Percentiles rank a stretch among this genome's conserved stretches.
These are phyloP conservation scores for Bimuria novae-zelandiae DNA, from an alignment of 2,329 filamentous ascomycete species.

Conservation along the genomic window DNA sequence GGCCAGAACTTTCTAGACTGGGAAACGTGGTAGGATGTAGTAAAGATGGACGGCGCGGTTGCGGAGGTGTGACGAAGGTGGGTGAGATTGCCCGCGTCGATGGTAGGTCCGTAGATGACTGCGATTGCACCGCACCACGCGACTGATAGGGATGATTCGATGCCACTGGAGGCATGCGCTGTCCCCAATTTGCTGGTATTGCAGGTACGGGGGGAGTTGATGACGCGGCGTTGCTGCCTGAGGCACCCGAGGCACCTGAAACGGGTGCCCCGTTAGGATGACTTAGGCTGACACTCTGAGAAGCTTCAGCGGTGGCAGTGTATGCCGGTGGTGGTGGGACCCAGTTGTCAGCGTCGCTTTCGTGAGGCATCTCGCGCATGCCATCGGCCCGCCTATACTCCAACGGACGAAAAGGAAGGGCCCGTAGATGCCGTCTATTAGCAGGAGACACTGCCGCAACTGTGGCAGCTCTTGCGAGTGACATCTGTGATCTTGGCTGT, in stretches of 20 bases:
- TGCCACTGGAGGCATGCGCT: constrained; percentile 19
- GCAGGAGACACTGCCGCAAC: constrained; percentile 69
- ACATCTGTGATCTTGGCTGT: constrained; percentile 46
- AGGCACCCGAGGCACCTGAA: constrained; percentile 11
- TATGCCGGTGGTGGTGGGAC: constrained; percentile 84
- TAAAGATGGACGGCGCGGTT: constrained; percentile 32
- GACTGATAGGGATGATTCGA: constrained; percentile 25
- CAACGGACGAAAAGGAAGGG: constrained; percentile 57
- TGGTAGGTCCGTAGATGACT: constrained; percentile 33
- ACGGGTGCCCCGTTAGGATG: constrained; percentile 40
- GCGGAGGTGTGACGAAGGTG: constrained; percentile 8
- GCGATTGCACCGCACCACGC: constrained; percentile 21
- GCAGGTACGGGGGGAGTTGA: constrained; percentile 29
- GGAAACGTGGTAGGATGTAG: constrained; percentile 43
- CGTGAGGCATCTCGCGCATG: constrained; percentile 74
- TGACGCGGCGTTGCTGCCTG: constrained; percentile 10
- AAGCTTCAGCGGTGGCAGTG: constrained; percentile 60
- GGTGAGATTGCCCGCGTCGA: constrained; percentile 1
- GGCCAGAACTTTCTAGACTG: constrained; percentile 26
- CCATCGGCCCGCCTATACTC: constrained; percentile 73
- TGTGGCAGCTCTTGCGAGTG: constrained; percentile 50
- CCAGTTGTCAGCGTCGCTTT: constrained; percentile 89
- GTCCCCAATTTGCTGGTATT: constrained; percentile 27
- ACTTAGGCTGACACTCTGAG: constrained; percentile 44
- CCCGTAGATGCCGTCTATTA: constrained; percentile 68